phyloP scores from a whole-genome alignment of 257 asterid genomes.

The Ophiorrhiza pumila region DNA sequence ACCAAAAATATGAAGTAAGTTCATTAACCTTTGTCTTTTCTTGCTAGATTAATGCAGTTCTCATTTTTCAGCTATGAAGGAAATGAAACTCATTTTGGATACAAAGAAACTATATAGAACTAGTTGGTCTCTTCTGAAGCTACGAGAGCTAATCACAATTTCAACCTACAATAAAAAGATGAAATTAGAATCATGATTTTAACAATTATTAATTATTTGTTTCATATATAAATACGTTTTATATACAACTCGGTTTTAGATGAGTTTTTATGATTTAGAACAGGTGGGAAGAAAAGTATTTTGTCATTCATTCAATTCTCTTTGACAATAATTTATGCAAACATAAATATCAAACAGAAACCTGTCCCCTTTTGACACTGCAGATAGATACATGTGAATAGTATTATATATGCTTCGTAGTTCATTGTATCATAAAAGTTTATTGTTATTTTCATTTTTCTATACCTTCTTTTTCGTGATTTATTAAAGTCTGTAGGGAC shows the following conservation, averaged over 20 bases:
- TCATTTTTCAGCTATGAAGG: too few relatives aligned
- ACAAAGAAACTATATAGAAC: too few relatives aligned
- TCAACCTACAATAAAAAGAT: too few relatives aligned
- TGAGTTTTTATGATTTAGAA: too few relatives aligned
- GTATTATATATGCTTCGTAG: background rate
- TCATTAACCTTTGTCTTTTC: too few relatives aligned
- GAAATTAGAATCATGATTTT: too few relatives aligned
- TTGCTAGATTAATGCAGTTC: background rate
- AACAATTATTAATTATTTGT: too few relatives aligned
- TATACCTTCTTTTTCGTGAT: background rate
- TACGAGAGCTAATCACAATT: too few relatives aligned
- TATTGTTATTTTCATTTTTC: background rate
- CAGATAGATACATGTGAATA: background rate
- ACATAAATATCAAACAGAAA: background rate
- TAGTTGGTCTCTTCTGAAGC: too few relatives aligned
- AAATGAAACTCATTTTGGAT: too few relatives aligned
- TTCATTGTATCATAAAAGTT: background rate
- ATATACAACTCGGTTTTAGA: too few relatives aligned
- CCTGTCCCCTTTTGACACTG: background rate
- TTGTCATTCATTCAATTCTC: background rate
- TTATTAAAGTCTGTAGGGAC: background rate
- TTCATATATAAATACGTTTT: too few relatives aligned
- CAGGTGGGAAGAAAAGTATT: background rate
- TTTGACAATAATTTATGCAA: conserved; percentile 3
- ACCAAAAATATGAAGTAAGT: conserved; percentile 59